Evolutionary conservation across 2,329 filamentous ascomycete species (phyloP), one percentile per base, ranked within the genome.

Genomic region (Calonectria pauciramosa): DNA sequence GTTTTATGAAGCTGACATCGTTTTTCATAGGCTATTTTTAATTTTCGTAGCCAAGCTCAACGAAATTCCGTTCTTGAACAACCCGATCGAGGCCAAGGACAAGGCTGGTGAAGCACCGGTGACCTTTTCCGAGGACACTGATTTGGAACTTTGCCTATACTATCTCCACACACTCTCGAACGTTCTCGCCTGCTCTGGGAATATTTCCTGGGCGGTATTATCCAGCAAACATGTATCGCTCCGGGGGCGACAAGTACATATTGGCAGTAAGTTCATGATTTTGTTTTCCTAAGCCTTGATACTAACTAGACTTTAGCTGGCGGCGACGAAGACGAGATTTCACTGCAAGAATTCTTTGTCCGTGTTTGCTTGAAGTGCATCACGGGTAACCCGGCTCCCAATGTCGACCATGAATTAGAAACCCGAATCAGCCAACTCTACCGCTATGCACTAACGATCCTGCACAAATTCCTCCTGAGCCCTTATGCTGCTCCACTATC

Each of bases 121-220:
- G 4, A 56, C 72, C 0, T 84, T 91, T 73, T 86, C 85, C 4
- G 86, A 88, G 56, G 89, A 92, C 9, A 92, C 95, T 76, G 94
- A 97, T 77, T 88, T 96, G 10, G 93, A 94, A 75, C 90, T 96
- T 71, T 95, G 93, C 75, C 86, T 95, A 3, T 97, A 98, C 83
- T 94, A 96, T 80, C 86, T 98, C 26, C 91, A 91, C 67, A 94
- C 94, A 2, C 84, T 98, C 1, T 92, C 92, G 7, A 94, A 95
- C 77, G 89, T 97, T 32, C 86, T 98, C 20, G 89, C 90, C 32
- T 93, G 91, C 92, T 71, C 94, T 90, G 26, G 84, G 5, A 92
- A 94, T 59, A 89, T 90, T 67, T 92, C 93, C 11, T 96, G 95
- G 94, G 88, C 90, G 16, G 89, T 93, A 6, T 85, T 97, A 49